These are phyloP conservation scores for Daldinia loculata DNA, from an alignment of 495 filamentous ascomycete species.

Conservation along the genomic window DNA sequence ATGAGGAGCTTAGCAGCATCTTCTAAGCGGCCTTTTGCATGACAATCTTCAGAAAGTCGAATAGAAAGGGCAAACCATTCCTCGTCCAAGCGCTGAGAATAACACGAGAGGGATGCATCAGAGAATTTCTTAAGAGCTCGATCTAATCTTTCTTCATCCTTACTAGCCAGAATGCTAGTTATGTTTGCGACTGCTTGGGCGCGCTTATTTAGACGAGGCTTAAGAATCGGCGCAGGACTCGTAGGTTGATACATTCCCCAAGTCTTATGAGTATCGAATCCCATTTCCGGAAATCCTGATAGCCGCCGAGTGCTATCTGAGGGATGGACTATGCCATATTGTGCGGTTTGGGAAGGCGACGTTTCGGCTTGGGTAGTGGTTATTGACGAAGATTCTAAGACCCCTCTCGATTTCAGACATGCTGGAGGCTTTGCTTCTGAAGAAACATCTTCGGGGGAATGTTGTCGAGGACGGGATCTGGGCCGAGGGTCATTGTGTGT, in stretches of 20 bases:
- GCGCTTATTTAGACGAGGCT: neutral
- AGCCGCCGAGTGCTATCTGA: neutral
- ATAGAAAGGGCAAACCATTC: constrained; percentile 48
- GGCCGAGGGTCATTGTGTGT: neutral
- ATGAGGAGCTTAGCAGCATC: constrained; percentile 47
- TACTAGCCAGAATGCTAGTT: constrained; percentile 28
- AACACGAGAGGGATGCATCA: constrained; percentile 21
- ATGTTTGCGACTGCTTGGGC: constrained; percentile 13
- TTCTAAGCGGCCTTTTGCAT: constrained; percentile 39
- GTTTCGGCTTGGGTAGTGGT: constrained; percentile 5
- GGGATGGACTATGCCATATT: neutral
- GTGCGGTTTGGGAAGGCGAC: neutral
- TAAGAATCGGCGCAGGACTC: neutral
- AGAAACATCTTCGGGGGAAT: neutral
- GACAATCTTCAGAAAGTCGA: constrained; percentile 51
- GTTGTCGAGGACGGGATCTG: neutral
- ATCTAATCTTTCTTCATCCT: constrained; percentile 30
- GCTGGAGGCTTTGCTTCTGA: neutral
- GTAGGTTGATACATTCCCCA: neutral
- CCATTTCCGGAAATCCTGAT: neutral
- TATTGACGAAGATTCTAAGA: constrained; percentile 14
- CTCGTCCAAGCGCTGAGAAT: constrained; percentile 31
- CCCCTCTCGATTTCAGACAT: neutral
- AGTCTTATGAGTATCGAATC: neutral
- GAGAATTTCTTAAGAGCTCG: constrained; percentile 40